Percentiles rank a stretch among this genome's conserved stretches.
phyloP scores from a whole-genome alignment of 2,329 filamentous ascomycete genomes.

The Cordyceps sp. region DNA sequence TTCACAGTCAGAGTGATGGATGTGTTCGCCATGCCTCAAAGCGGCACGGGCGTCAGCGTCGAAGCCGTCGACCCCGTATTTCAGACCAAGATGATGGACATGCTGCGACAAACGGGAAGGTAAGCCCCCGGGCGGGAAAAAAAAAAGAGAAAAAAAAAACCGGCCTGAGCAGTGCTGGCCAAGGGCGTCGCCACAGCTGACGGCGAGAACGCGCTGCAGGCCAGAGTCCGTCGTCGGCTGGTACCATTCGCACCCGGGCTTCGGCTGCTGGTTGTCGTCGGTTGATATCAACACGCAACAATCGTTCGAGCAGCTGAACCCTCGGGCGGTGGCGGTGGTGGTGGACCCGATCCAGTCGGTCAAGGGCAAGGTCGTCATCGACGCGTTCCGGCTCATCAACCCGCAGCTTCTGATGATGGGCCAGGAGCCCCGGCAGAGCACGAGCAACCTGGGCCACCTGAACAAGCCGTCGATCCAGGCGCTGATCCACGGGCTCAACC shows the following conservation, averaged over 20 bases:
- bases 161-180: no score
- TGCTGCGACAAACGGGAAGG: constrained; percentile 94
- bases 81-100: constrained; percentile 99
- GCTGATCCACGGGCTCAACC: constrained; percentile 91
- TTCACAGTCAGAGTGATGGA: constrained; percentile 97
- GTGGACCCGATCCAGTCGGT: constrained; percentile 98
- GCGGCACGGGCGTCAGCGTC: constrained; percentile 92
- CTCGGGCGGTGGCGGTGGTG: constrained; percentile 90
- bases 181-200: no score
- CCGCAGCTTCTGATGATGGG: constrained; percentile 95
- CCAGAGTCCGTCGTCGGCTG: constrained; percentile 96
- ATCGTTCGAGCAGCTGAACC: constrained; percentile 97
- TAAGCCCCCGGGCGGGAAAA: constrained; percentile 32
- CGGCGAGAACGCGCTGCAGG: constrained; percentile 28
- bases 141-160: no score
- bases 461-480: constrained; percentile 99
- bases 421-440: constrained; percentile 93
- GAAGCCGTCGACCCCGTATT: constrained; percentile 98
- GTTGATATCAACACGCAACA: constrained; percentile 99
- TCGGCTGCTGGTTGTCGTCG: constrained; percentile 96
- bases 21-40: constrained; percentile 98
- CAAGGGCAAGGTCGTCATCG: constrained; percentile 98
- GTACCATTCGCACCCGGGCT: constrained; percentile 99
- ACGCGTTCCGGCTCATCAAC: constrained; percentile 97
- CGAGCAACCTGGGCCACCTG: constrained; percentile 90